A percentile compares a stretch with the other conserved stretches of the same genome.
phyloP scores from a whole-genome alignment of 192 early-diverging fungal genomes.

The Fimicolochytrium jonesii region DNA sequence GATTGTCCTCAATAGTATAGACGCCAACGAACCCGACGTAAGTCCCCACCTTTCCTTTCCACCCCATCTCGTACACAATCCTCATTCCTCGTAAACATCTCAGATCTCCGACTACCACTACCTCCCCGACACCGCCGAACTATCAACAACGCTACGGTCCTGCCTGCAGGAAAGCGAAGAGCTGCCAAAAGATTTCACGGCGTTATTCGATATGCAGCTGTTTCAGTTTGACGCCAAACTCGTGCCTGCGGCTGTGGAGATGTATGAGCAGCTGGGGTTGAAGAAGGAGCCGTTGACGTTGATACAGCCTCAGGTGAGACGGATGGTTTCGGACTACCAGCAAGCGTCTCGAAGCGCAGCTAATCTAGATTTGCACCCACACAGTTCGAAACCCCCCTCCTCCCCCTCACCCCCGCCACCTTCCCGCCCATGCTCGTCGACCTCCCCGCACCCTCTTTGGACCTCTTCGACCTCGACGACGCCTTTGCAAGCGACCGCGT shows the following conservation, averaged over 20 bases:
- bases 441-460: slow-evolving; percentile 55
- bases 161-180: slow-evolving; percentile 64
- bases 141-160: slow-evolving; percentile 46
- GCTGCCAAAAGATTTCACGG: slow-evolving; percentile 62
- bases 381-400: slow-evolving; percentile 63
- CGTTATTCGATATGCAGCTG: slow-evolving; percentile 51
- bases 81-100: too few relatives aligned
- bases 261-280: slow-evolving; percentile 49
- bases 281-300: slow-evolving; percentile 56
- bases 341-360: too few relatives aligned
- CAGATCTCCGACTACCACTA: slow-evolving; percentile 64
- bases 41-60: too few relatives aligned
- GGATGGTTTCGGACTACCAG: neutral
- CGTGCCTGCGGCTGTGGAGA: slow-evolving; percentile 44
- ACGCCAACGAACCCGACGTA: slow-evolving; percentile 62
- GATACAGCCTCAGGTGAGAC: slow-evolving; percentile 53
- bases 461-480: slow-evolving; percentile 64
- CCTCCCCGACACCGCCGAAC: slow-evolving; percentile 45
- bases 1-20: slow-evolving; percentile 54
- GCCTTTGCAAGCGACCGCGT: slow-evolving; percentile 51
- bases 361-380: too few relatives aligned
- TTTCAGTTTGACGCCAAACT: slow-evolving; percentile 54
- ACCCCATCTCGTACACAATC: too few relatives aligned
- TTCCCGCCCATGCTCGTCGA: slow-evolving; percentile 55
- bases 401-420: slow-evolving; percentile 54